Conservation (phyloP, 768 basidiomycete species). For the Termitomyces sp. region DNA sequence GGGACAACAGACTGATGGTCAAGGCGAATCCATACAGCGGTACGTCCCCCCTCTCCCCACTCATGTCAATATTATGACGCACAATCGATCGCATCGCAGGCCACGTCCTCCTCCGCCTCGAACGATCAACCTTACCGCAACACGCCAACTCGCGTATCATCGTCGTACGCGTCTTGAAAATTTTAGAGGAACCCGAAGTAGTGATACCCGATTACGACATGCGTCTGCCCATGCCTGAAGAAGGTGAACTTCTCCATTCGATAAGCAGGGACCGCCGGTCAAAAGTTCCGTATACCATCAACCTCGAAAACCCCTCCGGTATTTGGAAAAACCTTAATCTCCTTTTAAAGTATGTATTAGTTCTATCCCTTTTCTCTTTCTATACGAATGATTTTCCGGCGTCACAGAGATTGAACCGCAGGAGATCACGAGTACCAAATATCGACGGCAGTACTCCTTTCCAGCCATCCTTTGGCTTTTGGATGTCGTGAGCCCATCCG, state of each 20-base stretch:
- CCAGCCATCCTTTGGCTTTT: neutral
- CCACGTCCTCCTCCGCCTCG: constrained; percentile 2
- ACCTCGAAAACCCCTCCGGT: neutral
- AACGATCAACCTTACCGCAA: neutral
- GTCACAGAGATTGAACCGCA: neutral
- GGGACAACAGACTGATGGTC: neutral
- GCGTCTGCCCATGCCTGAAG: neutral
- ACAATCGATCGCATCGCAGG: neutral
- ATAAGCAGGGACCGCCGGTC: neutral
- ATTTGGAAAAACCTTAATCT: neutral
- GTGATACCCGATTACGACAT: constrained; percentile 2
- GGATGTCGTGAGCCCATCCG: neutral
- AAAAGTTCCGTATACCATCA: neutral
- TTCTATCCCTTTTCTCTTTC: too few relatives aligned
- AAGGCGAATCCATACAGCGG: neutral
- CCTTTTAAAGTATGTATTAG: neutral
- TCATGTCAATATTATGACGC: too few relatives aligned
- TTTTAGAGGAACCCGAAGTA: neutral
- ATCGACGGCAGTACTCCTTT: neutral
- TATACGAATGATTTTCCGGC: neutral
- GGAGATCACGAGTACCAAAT: neutral
- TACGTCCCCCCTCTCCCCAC: neutral
- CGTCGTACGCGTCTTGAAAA: constrained; percentile 5
- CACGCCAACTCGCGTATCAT: neutral
- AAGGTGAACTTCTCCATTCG: neutral